Evolutionary conservation across 164 flowering plant species (phyloP), one percentile per base, ranked within the genome.

Genomic region (Kalanchoe fedtschenkoi): DNA sequence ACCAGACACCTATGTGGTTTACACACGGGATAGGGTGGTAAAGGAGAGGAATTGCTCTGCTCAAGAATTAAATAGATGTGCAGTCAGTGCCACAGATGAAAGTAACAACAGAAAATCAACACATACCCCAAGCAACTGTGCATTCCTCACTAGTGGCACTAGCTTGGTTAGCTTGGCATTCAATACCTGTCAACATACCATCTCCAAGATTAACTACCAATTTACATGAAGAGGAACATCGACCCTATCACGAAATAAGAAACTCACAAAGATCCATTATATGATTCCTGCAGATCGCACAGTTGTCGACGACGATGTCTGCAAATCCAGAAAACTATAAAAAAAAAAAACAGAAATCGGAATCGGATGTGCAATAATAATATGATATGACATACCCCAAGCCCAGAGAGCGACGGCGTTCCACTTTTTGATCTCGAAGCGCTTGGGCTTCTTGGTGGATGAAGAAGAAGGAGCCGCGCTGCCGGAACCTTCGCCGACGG

Each of bases 331-430:
- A 21, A 0, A 5, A 26, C n/a, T n/a, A n/a, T n/a, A 33, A 39
- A 6, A 55, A 33, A 22, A 28, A 38, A 13, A 63, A 19, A 38
- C 10, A 8, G 43, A 9, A 51, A 21, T n/a, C 29, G 44, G 15
- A 19, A 34, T 19, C 11, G 35, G 19, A 24, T 34, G 61, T 58
- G 1, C 3, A 42, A 42, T 39, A 7, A 37, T 5, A 41, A 8
- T 60, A 51, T 68, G 65, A 1, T 14, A 67, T 10, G 7, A 58
- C 6, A 37, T 74, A 83, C 87, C 87, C 85, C 87, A 83, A 39
- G 87, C 87, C 87, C 87, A 83, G 17, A 82, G 84, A 21, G 87
- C 64, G 33, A 82, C 87, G 56, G 87, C 87, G 69, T 79, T 83
- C 87, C 87, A 83, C 75, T 83, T 83, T 43, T 83, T 83, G 78